phyloP scores from a whole-genome alignment of 1,284 basidiomycete species.

The Microbotryum scabiosae region DNA sequence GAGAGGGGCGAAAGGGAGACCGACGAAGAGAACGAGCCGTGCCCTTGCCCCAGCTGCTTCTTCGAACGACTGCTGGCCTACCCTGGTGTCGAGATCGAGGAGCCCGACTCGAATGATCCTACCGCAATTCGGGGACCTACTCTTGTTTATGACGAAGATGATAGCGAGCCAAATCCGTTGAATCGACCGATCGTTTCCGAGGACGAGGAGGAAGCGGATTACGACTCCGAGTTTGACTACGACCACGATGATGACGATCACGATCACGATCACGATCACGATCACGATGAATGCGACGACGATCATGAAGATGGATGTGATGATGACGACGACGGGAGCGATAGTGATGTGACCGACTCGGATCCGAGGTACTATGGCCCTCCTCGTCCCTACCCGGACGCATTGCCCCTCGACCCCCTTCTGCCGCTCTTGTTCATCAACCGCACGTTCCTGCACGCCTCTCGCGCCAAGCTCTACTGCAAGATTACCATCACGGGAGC shows the following conservation, averaged over 20 bases:
- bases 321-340: not conserved
- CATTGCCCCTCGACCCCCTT: conserved; percentile 25
- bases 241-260: conserved; percentile 10
- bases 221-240: conserved; percentile 4
- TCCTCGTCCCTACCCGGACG: conserved; percentile 24
- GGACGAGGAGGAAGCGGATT: conserved; percentile 3
- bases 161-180: not conserved
- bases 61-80: not conserved
- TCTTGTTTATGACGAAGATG: conserved; percentile 5
- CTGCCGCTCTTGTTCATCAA: conserved; percentile 30
- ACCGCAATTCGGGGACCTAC: not conserved
- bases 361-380: not conserved
- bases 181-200: not conserved
- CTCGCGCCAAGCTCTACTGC: conserved; percentile 25
- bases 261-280: not conserved
- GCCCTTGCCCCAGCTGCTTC: too few relatives aligned
- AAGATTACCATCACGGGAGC: not conserved
- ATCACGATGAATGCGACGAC: conserved; percentile 1
- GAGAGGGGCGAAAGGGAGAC: not conserved
- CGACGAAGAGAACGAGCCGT: not conserved
- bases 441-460: conserved; percentile 30
- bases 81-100: not conserved
- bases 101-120: not conserved
- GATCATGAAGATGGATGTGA: not conserved
- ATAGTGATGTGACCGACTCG: not conserved